phyloP scores from a whole-genome alignment of 345 rosid genomes.

The Hibiscus mutabilis region DNA sequence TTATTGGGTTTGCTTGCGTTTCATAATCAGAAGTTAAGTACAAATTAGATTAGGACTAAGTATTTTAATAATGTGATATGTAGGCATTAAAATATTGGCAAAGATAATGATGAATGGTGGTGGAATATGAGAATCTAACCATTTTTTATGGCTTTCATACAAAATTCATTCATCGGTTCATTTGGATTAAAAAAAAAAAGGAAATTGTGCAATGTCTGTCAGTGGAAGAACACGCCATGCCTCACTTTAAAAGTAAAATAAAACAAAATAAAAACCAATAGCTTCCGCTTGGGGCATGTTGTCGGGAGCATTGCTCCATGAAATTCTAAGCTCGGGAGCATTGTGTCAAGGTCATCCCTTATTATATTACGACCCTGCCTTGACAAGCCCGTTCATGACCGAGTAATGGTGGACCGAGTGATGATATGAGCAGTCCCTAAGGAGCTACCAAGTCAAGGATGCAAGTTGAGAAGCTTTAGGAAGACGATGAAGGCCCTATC shows the following conservation, averaged over 20 bases:
- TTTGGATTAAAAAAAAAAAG: background rate
- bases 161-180: no score
- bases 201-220: background rate
- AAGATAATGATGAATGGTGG: conserved; percentile 19
- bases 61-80: background rate
- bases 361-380: no score
- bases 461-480: no score
- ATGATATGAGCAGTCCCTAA: no score
- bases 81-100: background rate
- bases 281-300: background rate
- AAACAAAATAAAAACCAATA: background rate
- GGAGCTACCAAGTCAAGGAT: no score
- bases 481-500: no score
- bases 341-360: no score
- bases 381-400: no score
- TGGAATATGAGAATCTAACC: conserved; percentile 22
- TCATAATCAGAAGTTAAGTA: conserved; percentile 15
- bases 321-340: background rate
- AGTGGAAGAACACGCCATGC: background rate
- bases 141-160: no score
- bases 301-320: conserved; percentile 3
- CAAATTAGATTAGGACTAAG: background rate
- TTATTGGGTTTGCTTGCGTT: conserved; percentile 12
- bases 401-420: no score
- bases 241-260: background rate